Conservation (phyloP, 2,329 filamentous ascomycete genomes). For the Cladophialophora exuberans region DNA sequence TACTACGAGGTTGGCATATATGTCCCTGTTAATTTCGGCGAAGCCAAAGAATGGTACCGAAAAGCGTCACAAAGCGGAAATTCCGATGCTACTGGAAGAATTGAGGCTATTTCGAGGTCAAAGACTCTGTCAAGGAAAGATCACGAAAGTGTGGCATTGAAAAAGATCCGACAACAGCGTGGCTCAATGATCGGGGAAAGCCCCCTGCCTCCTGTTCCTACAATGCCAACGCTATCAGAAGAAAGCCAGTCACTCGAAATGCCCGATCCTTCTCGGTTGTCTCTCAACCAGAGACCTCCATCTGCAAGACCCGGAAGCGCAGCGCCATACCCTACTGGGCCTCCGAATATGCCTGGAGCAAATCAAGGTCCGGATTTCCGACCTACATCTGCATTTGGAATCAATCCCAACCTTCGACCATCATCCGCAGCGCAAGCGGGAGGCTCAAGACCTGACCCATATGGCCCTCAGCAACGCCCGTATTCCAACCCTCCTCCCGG, state of each 20-base stretch:
- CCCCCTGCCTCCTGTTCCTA: conserved; percentile 38
- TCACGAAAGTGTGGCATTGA: conserved; percentile 88
- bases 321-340: conserved; percentile 48
- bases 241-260: conserved; percentile 42
- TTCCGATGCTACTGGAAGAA: conserved; percentile 77
- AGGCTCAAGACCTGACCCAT: conserved; percentile 30
- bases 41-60: conserved; percentile 87
- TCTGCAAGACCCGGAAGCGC: conserved; percentile 28
- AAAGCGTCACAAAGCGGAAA: conserved; percentile 89
- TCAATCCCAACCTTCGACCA: conserved; percentile 52
- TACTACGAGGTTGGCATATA: conserved; percentile 97
- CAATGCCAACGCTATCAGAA: conserved; percentile 47
- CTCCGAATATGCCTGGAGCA: conserved; percentile 35
- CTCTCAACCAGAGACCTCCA: conserved; percentile 37
- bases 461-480: conserved; percentile 29
- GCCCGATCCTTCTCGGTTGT: conserved; percentile 53
- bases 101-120: conserved; percentile 81
- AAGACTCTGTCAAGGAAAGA: conserved; percentile 86
- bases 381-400: conserved; percentile 51
- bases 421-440: conserved; percentile 37
- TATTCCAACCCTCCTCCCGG: conserved; percentile 23
- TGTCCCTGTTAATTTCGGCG: conserved; percentile 77
- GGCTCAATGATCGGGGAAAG: conserved; percentile 55
- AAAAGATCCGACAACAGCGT: conserved; percentile 80
- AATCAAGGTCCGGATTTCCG: conserved; percentile 42